These are phyloP conservation scores for Metschnikowia lunata DNA, from an alignment of 805 yeast species.

Conservation along the genomic window DNA sequence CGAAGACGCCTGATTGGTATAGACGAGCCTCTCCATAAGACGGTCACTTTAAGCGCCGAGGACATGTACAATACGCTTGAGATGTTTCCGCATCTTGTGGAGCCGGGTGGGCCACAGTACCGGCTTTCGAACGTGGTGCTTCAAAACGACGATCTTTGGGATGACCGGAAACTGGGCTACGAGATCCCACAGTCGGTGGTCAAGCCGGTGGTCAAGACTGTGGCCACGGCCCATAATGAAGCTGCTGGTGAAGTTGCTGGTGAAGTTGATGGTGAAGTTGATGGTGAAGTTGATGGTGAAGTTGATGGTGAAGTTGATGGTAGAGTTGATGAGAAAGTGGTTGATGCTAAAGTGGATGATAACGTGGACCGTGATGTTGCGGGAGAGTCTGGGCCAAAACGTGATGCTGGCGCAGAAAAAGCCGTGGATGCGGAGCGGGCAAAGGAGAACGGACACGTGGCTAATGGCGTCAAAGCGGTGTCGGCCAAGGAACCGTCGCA, in stretches of 20 bases:
- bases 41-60: conserved; percentile 53
- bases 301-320: too few species aligned
- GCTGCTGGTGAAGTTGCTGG: too few species aligned
- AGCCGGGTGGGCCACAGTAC: conserved; percentile 59
- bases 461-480: not conserved
- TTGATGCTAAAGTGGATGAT: too few species aligned
- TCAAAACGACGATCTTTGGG: conserved; percentile 48
- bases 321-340: too few species aligned
- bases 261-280: too few species aligned
- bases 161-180: conserved; percentile 4
- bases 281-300: too few species aligned
- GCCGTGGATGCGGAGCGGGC: not conserved
- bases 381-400: too few species aligned
- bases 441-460: conserved; percentile 7
- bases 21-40: conserved; percentile 3
- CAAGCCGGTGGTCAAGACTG: too few species aligned
- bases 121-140: conserved; percentile 47
- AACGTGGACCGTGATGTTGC: too few species aligned
- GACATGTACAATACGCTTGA: conserved; percentile 63
- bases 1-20: not conserved
- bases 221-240: too few species aligned
- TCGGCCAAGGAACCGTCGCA: conserved; percentile 2
- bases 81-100: conserved; percentile 62
- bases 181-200: too few species aligned
- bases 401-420: too few species aligned